Evolutionary conservation across 2,329 filamentous ascomycete species (phyloP).

Genomic region (Aureobasidium sp.): DNA sequence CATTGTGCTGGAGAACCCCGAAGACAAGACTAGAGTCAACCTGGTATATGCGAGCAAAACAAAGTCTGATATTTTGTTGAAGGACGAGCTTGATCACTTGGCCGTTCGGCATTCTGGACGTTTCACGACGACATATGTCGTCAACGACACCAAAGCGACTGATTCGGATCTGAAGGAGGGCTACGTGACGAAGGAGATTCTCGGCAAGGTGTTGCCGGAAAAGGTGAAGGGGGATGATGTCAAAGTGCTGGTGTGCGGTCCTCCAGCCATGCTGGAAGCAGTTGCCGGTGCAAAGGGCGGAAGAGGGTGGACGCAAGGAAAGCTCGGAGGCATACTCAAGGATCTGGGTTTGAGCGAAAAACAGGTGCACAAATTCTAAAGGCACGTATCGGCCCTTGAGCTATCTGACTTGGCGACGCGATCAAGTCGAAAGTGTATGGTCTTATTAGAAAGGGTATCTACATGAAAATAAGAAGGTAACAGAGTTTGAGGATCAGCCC

Average conservation of each 20-base stretch:
- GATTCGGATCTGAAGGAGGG: slow-evolving; percentile 44
- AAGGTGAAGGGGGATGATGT: slow-evolving; percentile 30
- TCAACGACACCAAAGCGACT: slow-evolving; percentile 40
- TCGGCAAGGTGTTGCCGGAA: slow-evolving; percentile 45
- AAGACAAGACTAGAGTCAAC: slow-evolving; percentile 56
- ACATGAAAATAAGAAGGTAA: not conserved
- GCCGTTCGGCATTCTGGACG: slow-evolving; percentile 46
- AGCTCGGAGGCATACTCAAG: slow-evolving; percentile 44
- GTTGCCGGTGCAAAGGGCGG: slow-evolving; percentile 42
- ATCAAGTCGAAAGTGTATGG: too few species aligned
- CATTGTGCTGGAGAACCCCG: slow-evolving; percentile 54
- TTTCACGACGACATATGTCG: slow-evolving; percentile 52
- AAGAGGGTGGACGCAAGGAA: slow-evolving; percentile 29
- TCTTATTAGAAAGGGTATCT: not conserved
- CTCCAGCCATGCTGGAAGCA: slow-evolving; percentile 57
- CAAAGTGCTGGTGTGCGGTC: slow-evolving; percentile 64
- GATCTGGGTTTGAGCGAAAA: slow-evolving; percentile 52
- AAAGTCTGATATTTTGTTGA: slow-evolving; percentile 55
- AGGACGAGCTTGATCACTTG: slow-evolving; percentile 48
- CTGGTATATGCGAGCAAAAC: slow-evolving; percentile 62
- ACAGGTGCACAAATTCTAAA: slow-evolving; percentile 53
- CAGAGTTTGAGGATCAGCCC: too few species aligned
- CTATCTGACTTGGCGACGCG: too few species aligned
- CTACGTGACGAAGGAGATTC: slow-evolving; percentile 50
- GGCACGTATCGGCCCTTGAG: too few species aligned